These are phyloP conservation scores for Penicillium oxalicum DNA, from an alignment of 2,329 filamentous ascomycete species.

Conservation along the genomic window DNA sequence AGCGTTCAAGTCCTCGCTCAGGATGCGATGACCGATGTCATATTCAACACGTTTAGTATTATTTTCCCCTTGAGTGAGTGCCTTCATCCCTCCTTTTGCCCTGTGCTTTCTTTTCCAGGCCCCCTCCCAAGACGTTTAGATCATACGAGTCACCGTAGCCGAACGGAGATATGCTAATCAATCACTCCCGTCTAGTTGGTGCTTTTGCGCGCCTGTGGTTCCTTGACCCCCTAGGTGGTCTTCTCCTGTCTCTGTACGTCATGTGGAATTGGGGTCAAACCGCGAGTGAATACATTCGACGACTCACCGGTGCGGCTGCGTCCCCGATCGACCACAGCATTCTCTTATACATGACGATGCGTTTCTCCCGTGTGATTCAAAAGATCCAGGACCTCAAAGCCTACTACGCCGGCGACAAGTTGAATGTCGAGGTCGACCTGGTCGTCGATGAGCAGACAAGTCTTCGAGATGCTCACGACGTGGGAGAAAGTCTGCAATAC, in stretches of 20 bases:
- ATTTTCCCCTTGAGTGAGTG: slow-evolving; percentile 64
- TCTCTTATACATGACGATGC: slow-evolving; percentile 84
- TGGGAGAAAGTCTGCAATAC: slow-evolving; percentile 54
- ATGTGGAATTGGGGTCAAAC: slow-evolving; percentile 57
- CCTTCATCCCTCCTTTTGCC: not conserved
- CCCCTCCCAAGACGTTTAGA: not conserved
- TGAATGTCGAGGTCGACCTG: slow-evolving; percentile 59
- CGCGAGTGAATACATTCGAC: slow-evolving; percentile 57
- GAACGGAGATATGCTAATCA: not conserved
- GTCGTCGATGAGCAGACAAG: slow-evolving; percentile 53
- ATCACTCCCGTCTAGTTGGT: slow-evolving; percentile 21
- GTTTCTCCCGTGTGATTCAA: slow-evolving; percentile 80
- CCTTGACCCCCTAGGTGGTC: slow-evolving; percentile 56
- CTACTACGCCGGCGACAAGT: slow-evolving; percentile 57
- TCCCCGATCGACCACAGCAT: slow-evolving; percentile 64
- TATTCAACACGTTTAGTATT: slow-evolving; percentile 87
- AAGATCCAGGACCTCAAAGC: slow-evolving; percentile 57
- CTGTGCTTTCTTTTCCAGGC: not conserved
- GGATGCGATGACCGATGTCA: slow-evolving; percentile 68
- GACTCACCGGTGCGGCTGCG: slow-evolving; percentile 57
- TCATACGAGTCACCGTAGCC: no score
- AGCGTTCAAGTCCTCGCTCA: slow-evolving; percentile 74
- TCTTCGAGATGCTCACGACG: slow-evolving; percentile 54
- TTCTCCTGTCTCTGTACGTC: slow-evolving; percentile 56
- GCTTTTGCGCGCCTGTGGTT: slow-evolving; percentile 47